These are phyloP conservation scores for Ustilago hordei DNA, from an alignment of 1,284 basidiomycete genomes.

Conservation along the genomic window DNA sequence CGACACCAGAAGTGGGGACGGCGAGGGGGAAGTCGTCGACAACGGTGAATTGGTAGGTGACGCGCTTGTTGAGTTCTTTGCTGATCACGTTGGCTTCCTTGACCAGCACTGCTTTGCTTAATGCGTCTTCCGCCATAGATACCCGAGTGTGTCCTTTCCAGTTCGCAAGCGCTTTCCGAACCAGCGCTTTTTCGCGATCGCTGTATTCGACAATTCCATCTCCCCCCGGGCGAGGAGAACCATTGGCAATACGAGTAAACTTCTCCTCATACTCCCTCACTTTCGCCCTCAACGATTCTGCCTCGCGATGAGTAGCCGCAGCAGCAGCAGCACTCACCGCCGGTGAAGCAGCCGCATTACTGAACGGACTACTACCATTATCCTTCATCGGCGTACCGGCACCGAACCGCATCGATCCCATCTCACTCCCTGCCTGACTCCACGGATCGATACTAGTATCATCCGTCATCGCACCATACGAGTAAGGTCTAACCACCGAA, in stretches of 20 bases:
- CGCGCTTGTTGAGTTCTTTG: slow-evolving; percentile 78
- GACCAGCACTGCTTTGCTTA: slow-evolving; percentile 85
- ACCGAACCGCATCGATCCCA: slow-evolving; percentile 40
- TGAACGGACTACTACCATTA: slow-evolving; percentile 4
- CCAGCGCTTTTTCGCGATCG: slow-evolving; percentile 37
- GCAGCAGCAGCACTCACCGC: slow-evolving; percentile 5
- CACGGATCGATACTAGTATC: slow-evolving; percentile 65
- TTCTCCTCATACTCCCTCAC: slow-evolving; percentile 64
- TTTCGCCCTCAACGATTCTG: slow-evolving; percentile 52
- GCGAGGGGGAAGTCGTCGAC: slow-evolving; percentile 84
- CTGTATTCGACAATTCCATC: slow-evolving; percentile 43
- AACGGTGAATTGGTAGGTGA: slow-evolving; percentile 91
- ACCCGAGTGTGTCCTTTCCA: slow-evolving; percentile 77
- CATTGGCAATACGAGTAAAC: slow-evolving; percentile 42
- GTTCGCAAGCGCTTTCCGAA: slow-evolving; percentile 79
- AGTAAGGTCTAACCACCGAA: slow-evolving; percentile 56
- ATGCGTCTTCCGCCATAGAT: slow-evolving; percentile 86
- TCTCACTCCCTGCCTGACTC: slow-evolving; percentile 56
- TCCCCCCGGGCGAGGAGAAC: slow-evolving; percentile 27
- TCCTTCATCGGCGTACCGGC: slow-evolving; percentile 39
- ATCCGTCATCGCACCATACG: slow-evolving; percentile 61
- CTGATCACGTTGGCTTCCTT: slow-evolving; percentile 85
- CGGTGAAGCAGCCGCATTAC: slow-evolving; percentile 18
- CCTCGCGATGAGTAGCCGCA: slow-evolving; percentile 38
- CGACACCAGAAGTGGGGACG: slow-evolving; percentile 83